Evolutionary conservation across 306 rosid species (phyloP).

Genomic region (Benincasa hispida): DNA sequence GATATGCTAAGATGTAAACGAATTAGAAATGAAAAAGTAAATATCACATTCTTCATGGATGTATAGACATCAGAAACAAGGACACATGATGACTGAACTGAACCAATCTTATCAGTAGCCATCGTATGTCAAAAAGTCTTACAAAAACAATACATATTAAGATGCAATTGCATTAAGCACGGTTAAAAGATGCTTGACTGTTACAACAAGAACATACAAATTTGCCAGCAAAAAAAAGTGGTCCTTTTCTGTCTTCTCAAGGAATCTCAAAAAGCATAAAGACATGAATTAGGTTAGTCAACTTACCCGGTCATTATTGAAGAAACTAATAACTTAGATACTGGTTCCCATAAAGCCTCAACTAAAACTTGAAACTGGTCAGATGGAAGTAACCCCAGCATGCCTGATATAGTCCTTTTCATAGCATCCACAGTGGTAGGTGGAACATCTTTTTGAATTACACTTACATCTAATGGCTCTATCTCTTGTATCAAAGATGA

Average conservation of each 20-base stretch:
- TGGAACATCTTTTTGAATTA: constrained; percentile 81
- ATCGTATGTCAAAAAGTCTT: neutral
- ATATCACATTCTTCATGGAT: neutral
- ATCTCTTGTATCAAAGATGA: constrained; percentile 72
- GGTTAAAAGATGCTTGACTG: neutral
- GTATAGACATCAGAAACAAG: neutral
- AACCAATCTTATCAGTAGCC: neutral
- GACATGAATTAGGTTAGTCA: neutral
- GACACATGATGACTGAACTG: neutral
- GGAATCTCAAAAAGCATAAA: neutral
- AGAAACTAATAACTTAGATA: constrained; percentile 78
- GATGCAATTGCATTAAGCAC: neutral
- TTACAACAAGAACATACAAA: neutral
- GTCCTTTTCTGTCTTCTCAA: neutral
- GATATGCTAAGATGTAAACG: neutral
- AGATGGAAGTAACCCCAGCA: constrained; percentile 92
- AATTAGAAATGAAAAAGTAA: neutral
- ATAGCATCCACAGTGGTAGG: constrained; percentile 80
- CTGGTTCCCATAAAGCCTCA: constrained; percentile 89
- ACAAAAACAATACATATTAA: neutral
- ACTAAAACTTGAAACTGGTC: constrained; percentile 73
- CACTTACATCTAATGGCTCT: constrained; percentile 78
- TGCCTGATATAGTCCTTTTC: constrained; percentile 91
- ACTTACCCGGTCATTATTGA: constrained; percentile 93
- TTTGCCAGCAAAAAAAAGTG: neutral